Evolutionary conservation across 2,329 filamentous ascomycete genomes (phyloP).

Genomic region (Ascochyta lentis): DNA sequence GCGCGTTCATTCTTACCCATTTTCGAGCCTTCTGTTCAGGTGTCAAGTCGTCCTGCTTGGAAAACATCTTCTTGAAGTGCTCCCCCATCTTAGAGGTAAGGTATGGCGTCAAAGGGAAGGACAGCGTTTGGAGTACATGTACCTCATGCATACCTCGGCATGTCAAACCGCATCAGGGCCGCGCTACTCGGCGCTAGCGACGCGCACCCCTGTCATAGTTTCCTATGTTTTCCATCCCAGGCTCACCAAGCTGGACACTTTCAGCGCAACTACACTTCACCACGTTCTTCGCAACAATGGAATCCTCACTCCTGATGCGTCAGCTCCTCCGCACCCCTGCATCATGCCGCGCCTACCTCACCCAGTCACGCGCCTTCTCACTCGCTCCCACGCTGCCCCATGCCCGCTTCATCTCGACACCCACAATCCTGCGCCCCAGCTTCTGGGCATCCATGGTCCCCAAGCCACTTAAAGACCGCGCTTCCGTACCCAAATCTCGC

Average conservation of each 20-base stretch:
- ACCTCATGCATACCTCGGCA: conserved; percentile 19
- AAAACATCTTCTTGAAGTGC: conserved; percentile 8
- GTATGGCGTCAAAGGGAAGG: conserved; percentile 9
- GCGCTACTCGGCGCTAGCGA: not conserved
- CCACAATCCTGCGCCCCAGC: conserved; percentile 45
- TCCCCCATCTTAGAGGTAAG: conserved; percentile 1
- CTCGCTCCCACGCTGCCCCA: conserved; percentile 24
- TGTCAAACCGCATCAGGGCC: not conserved
- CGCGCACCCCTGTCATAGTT: conserved; percentile 5
- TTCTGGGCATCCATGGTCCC: conserved; percentile 51
- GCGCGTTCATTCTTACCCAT: conserved; percentile 16
- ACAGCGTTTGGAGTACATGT: conserved; percentile 5
- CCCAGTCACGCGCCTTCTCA: conserved; percentile 28
- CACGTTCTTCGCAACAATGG: conserved; percentile 26
- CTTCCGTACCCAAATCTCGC: conserved; percentile 27
- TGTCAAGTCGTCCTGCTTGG: conserved; percentile 16
- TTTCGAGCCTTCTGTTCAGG: conserved; percentile 29
- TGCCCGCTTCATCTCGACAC: conserved; percentile 36
- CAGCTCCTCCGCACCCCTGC: conserved; percentile 39
- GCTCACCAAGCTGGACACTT: not conserved
- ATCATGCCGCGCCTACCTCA: conserved; percentile 24
- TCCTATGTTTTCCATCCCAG: conserved; percentile 3
- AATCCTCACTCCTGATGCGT: conserved; percentile 30
- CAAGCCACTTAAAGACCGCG: conserved; percentile 30
- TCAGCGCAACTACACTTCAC: conserved; percentile 5